Conservation (phyloP, 768 basidiomycete species). For the Russula olivacea region DNA sequence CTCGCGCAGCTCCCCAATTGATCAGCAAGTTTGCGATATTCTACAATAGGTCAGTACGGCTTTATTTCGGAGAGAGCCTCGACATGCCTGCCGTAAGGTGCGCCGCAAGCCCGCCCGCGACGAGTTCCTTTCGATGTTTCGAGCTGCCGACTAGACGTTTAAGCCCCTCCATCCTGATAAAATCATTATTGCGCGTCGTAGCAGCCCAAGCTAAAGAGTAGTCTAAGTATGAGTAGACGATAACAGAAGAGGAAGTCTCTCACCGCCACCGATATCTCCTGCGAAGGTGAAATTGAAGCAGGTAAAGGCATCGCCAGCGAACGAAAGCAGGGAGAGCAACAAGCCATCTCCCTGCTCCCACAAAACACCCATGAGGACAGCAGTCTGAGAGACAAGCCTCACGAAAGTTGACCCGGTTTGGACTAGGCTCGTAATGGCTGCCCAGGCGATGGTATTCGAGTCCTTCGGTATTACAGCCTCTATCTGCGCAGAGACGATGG, state of each 20-base stretch:
- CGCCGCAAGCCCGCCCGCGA: constrained; percentile 55
- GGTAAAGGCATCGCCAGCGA: constrained; percentile 45
- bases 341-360: constrained; percentile 58
- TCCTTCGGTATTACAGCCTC: constrained; percentile 43
- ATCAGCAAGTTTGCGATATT: constrained; percentile 18
- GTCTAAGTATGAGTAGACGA: not conserved
- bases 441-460: constrained; percentile 50
- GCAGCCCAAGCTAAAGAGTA: constrained; percentile 58
- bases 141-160: constrained; percentile 48
- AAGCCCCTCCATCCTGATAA: constrained; percentile 57
- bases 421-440: constrained; percentile 43
- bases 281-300: constrained; percentile 28
- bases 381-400: constrained; percentile 51
- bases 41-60: not conserved
- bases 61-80: not conserved
- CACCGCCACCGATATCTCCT: constrained; percentile 5
- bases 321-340: constrained; percentile 53
- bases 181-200: constrained; percentile 58
- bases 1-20: constrained; percentile 17
- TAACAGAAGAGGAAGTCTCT: not conserved
- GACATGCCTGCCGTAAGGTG: constrained; percentile 43
- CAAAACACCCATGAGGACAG: constrained; percentile 54
- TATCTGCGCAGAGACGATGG: constrained; percentile 58
- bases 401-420: constrained; percentile 41
- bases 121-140: constrained; percentile 64